Conservation (phyloP, 768 basidiomycete species). For the Omphalotus guepiniiformis region DNA sequence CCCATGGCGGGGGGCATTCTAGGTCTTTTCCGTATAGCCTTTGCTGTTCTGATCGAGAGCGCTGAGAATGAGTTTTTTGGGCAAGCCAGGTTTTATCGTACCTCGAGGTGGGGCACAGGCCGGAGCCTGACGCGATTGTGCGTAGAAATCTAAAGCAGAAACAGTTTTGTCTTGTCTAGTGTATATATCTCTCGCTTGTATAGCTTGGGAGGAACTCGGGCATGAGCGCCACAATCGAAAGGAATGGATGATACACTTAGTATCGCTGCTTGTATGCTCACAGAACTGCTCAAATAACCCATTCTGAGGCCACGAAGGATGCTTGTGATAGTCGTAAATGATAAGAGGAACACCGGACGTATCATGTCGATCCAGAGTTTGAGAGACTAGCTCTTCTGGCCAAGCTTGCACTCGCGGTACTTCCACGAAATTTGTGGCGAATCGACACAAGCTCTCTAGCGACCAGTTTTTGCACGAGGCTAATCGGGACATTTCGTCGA, state of each 20-base stretch:
- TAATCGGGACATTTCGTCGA: not conserved
- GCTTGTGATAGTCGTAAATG: slow-evolving; percentile 55
- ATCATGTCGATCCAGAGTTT: slow-evolving; percentile 44
- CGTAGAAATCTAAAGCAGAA: slow-evolving; percentile 49
- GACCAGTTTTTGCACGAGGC: slow-evolving; percentile 51
- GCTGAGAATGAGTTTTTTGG: not conserved
- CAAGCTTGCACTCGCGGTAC: slow-evolving; percentile 35
- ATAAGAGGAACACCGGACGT: slow-evolving; percentile 54
- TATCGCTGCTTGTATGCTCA: slow-evolving; percentile 24
- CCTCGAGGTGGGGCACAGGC: slow-evolving; percentile 35
- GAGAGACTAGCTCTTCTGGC: slow-evolving; percentile 21
- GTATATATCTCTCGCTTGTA: slow-evolving; percentile 61
- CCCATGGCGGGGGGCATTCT: slow-evolving; percentile 64
- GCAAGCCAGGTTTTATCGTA: slow-evolving; percentile 32
- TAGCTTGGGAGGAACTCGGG: slow-evolving; percentile 34
- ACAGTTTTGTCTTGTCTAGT: slow-evolving; percentile 51
- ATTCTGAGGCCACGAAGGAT: slow-evolving; percentile 48
- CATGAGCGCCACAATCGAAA: not conserved
- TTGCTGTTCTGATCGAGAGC: slow-evolving; percentile 40
- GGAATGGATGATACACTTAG: not conserved
- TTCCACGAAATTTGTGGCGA: slow-evolving; percentile 36
- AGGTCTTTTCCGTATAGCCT: slow-evolving; percentile 78
- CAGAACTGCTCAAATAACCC: slow-evolving; percentile 59
- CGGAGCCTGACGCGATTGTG: slow-evolving; percentile 31
- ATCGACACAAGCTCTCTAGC: slow-evolving; percentile 33